Evolutionary conservation across 306 rosid species (phyloP).

Genomic region (Medicago truncatula): MtrunA17r5.0-ANR NC_053042.1:41188001-41188500

Average conservation of each 20-base stretch:
- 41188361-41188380: conserved; percentile 26
- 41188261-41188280: not conserved
- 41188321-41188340: conserved; percentile 8
- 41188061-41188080: conserved; percentile 34
- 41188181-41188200: conserved; percentile 13
- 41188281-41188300: not conserved
- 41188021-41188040: conserved; percentile 25
- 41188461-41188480: conserved; percentile 20
- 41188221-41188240: conserved; percentile 26
- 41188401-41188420: conserved; percentile 8
- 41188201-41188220: conserved; percentile 27
- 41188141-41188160: conserved; percentile 1
- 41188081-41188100: conserved; percentile 32
- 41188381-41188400: conserved; percentile 18
- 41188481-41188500: conserved; percentile 11
- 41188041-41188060: conserved; percentile 23
- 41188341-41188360: conserved; percentile 11
- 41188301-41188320: conserved; percentile 13
- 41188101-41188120: conserved; percentile 29
- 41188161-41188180: not conserved
- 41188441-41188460: conserved; percentile 16
- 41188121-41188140: conserved; percentile 36
- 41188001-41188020: conserved; percentile 35
- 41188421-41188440: conserved; percentile 15
- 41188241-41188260: conserved; percentile 20